These are phyloP conservation scores for Coniochaeta pulveracea DNA, from an alignment of 2,329 filamentous ascomycete species.

Conservation along the genomic window DNA sequence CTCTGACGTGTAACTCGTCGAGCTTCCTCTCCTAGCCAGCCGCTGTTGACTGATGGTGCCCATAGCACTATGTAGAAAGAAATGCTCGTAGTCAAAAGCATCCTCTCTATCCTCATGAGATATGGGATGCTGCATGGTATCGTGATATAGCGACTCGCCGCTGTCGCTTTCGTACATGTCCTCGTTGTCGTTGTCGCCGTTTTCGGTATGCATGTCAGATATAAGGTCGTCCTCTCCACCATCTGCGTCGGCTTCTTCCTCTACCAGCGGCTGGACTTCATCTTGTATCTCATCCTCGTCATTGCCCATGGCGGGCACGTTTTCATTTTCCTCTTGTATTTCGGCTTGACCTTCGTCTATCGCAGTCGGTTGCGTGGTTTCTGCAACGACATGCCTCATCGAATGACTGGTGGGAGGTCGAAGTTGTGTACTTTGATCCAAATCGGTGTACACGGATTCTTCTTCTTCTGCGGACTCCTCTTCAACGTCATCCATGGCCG, in stretches of 20 bases:
- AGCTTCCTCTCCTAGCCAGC: conserved; percentile 32
- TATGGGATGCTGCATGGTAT: conserved; percentile 44
- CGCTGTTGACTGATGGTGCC: conserved; percentile 55
- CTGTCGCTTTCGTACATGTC: conserved; percentile 45
- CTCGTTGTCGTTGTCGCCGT: conserved; percentile 18
- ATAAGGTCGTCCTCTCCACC: conserved; percentile 25
- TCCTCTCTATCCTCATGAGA: conserved; percentile 91
- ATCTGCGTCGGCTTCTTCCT: too few species aligned
- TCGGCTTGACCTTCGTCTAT: background rate
- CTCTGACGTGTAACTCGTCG: conserved; percentile 44
- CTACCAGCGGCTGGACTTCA: too few species aligned
- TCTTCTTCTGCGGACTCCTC: conserved; percentile 13
- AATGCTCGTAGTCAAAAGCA: conserved; percentile 93
- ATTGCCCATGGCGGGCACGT: conserved; percentile 4
- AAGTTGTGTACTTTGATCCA: conserved; percentile 15
- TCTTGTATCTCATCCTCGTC: conserved; percentile 8
- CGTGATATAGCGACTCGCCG: conserved; percentile 52
- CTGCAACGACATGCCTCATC: conserved; percentile 6
- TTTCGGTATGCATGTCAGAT: conserved; percentile 28
- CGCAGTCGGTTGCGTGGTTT: background rate
- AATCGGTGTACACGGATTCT: conserved; percentile 15
- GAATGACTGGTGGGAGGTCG: conserved; percentile 7
- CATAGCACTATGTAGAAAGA: conserved; percentile 88
- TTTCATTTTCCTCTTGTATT: too few species aligned
- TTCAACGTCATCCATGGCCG: conserved; percentile 4